Conservation (phyloP, 192 early-diverging fungal species). For the Martensiomyces pterosporus region DNA sequence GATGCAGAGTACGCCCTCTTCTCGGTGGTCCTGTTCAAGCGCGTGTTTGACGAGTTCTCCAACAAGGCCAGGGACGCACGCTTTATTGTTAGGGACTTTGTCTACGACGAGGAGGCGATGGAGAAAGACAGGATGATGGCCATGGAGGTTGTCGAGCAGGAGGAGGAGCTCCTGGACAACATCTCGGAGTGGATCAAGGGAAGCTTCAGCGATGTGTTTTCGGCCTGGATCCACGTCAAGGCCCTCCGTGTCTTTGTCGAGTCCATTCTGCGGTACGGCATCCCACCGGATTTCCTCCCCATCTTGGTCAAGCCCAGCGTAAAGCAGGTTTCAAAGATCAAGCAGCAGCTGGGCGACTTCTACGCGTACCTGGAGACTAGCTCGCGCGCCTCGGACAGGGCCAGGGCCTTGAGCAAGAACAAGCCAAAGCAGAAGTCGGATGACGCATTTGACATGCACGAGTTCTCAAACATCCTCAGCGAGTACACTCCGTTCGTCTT, state of each 20-base stretch:
- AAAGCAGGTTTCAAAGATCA: conserved; percentile 79
- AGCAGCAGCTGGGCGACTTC: conserved; percentile 68
- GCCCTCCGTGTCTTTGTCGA: conserved; percentile 94
- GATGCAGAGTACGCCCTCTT: conserved; percentile 94
- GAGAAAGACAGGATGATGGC: conserved; percentile 65
- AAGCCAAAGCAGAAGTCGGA: conserved; percentile 24
- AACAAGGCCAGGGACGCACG: conserved; percentile 85
- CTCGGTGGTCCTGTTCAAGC: conserved; percentile 87
- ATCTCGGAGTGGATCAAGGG: conserved; percentile 84
- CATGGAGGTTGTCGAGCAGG: conserved; percentile 68
- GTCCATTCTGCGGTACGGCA: conserved; percentile 92
- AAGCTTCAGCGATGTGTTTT: conserved; percentile 91
- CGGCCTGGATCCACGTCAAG: conserved; percentile 94
- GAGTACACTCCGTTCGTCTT: conserved; percentile 80
- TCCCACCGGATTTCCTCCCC: conserved; percentile 89
- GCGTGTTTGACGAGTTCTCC: conserved; percentile 86
- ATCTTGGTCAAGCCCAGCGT: conserved; percentile 71
- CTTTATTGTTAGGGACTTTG: conserved; percentile 94
- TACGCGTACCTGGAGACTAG: conserved; percentile 84
- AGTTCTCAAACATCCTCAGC: conserved; percentile 77
- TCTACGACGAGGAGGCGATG: conserved; percentile 78
- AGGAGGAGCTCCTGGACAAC: conserved; percentile 71
- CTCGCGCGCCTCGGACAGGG: conserved; percentile 38
- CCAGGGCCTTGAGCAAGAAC: conserved; percentile 21
- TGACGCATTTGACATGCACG: conserved; percentile 74